phyloP scores from a whole-genome alignment of 2,329 filamentous ascomycete species.

The Alternaria sp. region DNA sequence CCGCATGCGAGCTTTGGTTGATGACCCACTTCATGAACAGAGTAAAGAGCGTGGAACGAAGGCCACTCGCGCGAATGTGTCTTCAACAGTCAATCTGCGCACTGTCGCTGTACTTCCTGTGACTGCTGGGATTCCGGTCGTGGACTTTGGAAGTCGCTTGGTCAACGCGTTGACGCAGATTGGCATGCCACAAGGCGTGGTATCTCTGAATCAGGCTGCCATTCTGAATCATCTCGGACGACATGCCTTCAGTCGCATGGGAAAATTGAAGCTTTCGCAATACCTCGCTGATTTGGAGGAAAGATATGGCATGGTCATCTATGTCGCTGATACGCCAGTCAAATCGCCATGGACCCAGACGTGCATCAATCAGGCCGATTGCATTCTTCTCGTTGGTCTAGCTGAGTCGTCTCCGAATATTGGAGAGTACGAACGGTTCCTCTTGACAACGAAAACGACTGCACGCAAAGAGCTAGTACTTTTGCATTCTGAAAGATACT shows the following conservation, averaged over 20 bases:
- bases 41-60: conserved; percentile 67
- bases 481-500: conserved; percentile 87
- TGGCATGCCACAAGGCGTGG: conserved; percentile 86
- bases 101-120: conserved; percentile 93
- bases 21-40: conserved; percentile 74
- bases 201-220: conserved; percentile 88
- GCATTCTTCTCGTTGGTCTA: conserved; percentile 88
- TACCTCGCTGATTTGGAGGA: conserved; percentile 97
- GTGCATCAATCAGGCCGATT: conserved; percentile 95
- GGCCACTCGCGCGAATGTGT: conserved; percentile 67
- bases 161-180: conserved; percentile 89
- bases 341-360: conserved; percentile 99
- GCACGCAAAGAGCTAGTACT: conserved; percentile 91
- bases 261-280: conserved; percentile 92
- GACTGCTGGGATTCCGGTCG: conserved; percentile 87
- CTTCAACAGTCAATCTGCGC: conserved; percentile 88
- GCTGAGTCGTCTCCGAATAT: conserved; percentile 89
- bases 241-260: conserved; percentile 97
- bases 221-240: conserved; percentile 94
- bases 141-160: conserved; percentile 90
- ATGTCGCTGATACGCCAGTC: conserved; percentile 95
- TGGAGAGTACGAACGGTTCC: conserved; percentile 94
- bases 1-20: conserved; percentile 86
- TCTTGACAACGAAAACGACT: conserved; percentile 96
- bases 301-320: conserved; percentile 93